phyloP scores from a whole-genome alignment of 371 early-diverging fungal genomes.

The Mucor lusitanicus region DNA sequence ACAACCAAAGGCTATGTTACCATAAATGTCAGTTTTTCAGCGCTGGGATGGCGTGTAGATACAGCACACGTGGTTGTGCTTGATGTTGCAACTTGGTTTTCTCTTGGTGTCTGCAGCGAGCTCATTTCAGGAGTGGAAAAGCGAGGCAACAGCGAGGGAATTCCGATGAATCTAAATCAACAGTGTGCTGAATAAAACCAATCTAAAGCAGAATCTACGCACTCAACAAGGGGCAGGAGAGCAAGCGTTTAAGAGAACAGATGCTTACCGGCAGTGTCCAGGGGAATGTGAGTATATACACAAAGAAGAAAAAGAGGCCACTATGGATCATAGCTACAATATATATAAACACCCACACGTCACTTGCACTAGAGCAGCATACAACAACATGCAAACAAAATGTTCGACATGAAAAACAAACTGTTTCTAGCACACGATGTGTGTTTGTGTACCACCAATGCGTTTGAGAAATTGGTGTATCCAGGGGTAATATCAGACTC shows the following conservation, averaged over 20 bases:
- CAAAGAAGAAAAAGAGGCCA: not conserved
- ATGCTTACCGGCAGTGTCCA: not conserved
- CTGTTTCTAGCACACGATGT: not conserved
- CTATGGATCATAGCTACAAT: not conserved
- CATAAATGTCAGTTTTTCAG: conserved; percentile 6
- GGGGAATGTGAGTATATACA: not conserved
- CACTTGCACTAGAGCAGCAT: not conserved
- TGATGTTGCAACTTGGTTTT: not conserved
- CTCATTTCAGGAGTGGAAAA: not conserved
- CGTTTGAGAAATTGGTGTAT: not conserved
- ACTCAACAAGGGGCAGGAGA: not conserved
- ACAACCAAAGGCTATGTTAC: not conserved
- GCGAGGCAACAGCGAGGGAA: not conserved
- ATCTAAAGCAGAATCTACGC: not conserved
- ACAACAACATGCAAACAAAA: not conserved
- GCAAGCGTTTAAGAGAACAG: not conserved
- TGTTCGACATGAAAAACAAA: not conserved
- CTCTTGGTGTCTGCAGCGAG: not conserved
- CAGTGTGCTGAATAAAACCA: not conserved
- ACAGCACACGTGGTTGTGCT: conserved; percentile 1
- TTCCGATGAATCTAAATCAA: not conserved
- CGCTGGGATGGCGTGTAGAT: not conserved
- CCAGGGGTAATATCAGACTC: not conserved
- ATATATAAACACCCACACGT: not conserved
- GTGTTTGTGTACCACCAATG: not conserved